Evolutionary conservation across 352 stramenopile species (phyloP), one percentile per base, ranked within the genome.

Genomic region (Globisporangium lucens): DNA sequence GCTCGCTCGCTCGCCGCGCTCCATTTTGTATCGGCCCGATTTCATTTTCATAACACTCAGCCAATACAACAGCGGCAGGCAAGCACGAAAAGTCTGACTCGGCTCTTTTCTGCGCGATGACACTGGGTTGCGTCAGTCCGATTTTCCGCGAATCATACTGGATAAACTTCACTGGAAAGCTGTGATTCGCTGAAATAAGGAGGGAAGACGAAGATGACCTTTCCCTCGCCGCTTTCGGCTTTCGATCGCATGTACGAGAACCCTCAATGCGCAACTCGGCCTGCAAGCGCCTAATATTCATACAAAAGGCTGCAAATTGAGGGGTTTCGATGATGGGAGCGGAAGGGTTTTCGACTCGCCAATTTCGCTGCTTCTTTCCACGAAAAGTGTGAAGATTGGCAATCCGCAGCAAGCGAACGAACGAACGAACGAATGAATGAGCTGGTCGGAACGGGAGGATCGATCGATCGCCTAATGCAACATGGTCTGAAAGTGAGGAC

Each of bases 11-110:
- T 49, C 17, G 5, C 41, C 41, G 41, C 6, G 41, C 41, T 49
- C 17, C 41, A 49, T 49, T 49, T 49, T 49, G 15, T 5, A 5
- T 33, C 30, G 4, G 5, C 4, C 41, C 41, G 29, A 33, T 33
- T 33, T 33, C 20, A 49, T 49, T 33, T 33, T 33, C 20, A 49
- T 49, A 22, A 20, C 36, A 43, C 38, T 46, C 41, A 49, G 41
- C 41, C 41, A n/a, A 49, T 49, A 7, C 41, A 20, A 49, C 8
- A 49, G 41, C 41, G 9, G 15, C 12, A 47, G 6, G 41, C 43
- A 49, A 51, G 43, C 43, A 51, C 43, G 43, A 51, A 51, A 51
- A 51, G 43, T 51, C 43, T 51, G 43, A 51, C 43, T 51, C 43
- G 43, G 43, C 43, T 51, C 43, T 12, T 51, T 51, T 51, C 43